phyloP scores from a whole-genome alignment of 2,329 filamentous ascomycete genomes.

The Colletotrichum lindemuthianum region DNA sequence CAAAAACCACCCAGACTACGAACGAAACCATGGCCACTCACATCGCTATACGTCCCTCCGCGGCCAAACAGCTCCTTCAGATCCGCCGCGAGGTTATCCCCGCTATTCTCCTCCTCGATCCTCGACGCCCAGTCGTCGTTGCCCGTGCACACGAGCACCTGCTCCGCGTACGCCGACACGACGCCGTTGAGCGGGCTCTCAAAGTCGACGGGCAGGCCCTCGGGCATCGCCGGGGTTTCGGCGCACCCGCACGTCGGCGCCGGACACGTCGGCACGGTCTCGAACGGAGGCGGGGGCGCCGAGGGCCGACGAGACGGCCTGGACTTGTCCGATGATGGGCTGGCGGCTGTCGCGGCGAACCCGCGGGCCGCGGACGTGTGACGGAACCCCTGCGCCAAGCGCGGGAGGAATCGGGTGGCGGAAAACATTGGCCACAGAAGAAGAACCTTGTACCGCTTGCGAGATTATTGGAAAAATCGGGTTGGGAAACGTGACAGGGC shows the following conservation, averaged over 20 bases:
- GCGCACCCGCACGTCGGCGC: slow-evolving; percentile 80
- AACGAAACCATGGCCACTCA: slow-evolving; percentile 49
- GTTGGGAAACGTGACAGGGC: too few species aligned
- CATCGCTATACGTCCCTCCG: slow-evolving; percentile 74
- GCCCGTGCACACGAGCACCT: slow-evolving; percentile 86
- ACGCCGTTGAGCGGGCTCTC: slow-evolving; percentile 76
- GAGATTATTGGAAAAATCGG: too few species aligned
- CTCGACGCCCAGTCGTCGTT: slow-evolving; percentile 82
- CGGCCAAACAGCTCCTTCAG: slow-evolving; percentile 76
- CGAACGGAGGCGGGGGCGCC: slow-evolving; percentile 45
- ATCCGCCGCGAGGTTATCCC: slow-evolving; percentile 74
- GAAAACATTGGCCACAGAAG: slow-evolving; percentile 1
- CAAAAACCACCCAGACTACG: too few species aligned
- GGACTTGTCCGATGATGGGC: neutral
- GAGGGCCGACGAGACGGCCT: slow-evolving; percentile 3
- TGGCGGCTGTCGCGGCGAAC: neutral
- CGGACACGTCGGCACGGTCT: slow-evolving; percentile 70
- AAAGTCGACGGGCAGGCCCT: slow-evolving; percentile 79
- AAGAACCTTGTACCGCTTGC: too few species aligned
- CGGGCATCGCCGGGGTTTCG: slow-evolving; percentile 70
- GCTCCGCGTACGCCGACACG: slow-evolving; percentile 81
- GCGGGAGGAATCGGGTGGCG: slow-evolving; percentile 3
- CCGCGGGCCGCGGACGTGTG: neutral
- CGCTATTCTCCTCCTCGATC: slow-evolving; percentile 83
- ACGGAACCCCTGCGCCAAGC: slow-evolving; percentile 4